phyloP scores from a whole-genome alignment of 2,329 filamentous ascomycete genomes.

The Neurospora sp. region DNA sequence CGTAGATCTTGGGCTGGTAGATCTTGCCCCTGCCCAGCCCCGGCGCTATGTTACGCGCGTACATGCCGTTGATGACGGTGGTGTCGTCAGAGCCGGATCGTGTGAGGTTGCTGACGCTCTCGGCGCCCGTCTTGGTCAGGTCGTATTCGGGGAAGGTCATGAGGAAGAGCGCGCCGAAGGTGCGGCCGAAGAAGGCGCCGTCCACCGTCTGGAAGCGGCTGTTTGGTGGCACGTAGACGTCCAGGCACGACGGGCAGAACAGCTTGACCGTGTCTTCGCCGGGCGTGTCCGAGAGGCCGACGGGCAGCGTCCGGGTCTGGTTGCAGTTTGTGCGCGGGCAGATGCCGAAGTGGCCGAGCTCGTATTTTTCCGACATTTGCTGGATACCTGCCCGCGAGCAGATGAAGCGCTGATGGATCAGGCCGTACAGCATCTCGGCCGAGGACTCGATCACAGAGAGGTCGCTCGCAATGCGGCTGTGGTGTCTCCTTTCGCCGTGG shows the following conservation, averaged over 20 bases:
- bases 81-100: slow-evolving; percentile 31
- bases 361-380: slow-evolving; percentile 99
- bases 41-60: slow-evolving; percentile 77
- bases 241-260: slow-evolving; percentile 92
- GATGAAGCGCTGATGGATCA: slow-evolving; percentile 98
- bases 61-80: slow-evolving; percentile 69
- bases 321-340: slow-evolving; percentile 94
- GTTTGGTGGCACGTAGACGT: slow-evolving; percentile 95
- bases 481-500: slow-evolving; percentile 61
- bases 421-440: slow-evolving; percentile 93
- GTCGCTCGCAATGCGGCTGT: slow-evolving; percentile 80
- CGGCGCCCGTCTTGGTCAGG: slow-evolving; percentile 60
- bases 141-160: slow-evolving; percentile 98
- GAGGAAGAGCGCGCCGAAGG: slow-evolving; percentile 93
- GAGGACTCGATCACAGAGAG: slow-evolving; percentile 93
- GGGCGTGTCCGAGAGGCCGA: slow-evolving; percentile 87
- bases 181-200: slow-evolving; percentile 95
- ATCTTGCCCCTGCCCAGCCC: slow-evolving; percentile 73
- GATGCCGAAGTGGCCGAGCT: slow-evolving; percentile 87
- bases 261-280: slow-evolving; percentile 97
- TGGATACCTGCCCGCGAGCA: slow-evolving; percentile 93
- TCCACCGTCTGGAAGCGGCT: slow-evolving; percentile 96
- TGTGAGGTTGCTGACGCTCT: slow-evolving; percentile 37
- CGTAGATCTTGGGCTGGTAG: slow-evolving; percentile 94
- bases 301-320: slow-evolving; percentile 79